Conservation (phyloP, 176 grass and related monocot species). For the Lolium perenne region DNA sequence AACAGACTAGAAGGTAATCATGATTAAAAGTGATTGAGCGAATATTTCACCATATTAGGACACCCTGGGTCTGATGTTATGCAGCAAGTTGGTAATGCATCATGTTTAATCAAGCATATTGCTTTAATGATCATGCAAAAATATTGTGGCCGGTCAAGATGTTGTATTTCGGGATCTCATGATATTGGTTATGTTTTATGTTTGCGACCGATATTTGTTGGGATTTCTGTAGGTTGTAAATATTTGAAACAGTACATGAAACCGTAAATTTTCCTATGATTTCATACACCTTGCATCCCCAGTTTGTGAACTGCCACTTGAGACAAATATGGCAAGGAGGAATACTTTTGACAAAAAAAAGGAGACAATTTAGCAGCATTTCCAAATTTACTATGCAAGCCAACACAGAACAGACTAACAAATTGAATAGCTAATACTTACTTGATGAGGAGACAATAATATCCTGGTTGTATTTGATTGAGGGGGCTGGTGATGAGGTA, state of each 20-base stretch:
- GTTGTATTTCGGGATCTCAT: conserved; percentile 17
- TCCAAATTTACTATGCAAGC: conserved; percentile 19
- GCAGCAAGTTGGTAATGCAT: neutral
- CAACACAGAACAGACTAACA: conserved; percentile 31
- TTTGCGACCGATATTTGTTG: neutral
- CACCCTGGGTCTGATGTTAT: neutral
- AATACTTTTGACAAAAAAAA: conserved; percentile 31
- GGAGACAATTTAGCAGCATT: neutral
- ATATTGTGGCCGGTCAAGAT: conserved; percentile 9
- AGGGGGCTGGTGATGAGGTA: conserved; percentile 63
- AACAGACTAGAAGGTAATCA: conserved; percentile 12
- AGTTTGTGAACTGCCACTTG: conserved; percentile 6
- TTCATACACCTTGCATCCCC: conserved; percentile 15
- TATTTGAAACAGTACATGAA: conserved; percentile 12
- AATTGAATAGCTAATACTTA: conserved; percentile 59
- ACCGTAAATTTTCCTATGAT: neutral
- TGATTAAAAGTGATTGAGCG: conserved; percentile 27
- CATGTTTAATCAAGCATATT: neutral
- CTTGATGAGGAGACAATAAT: conserved; percentile 81
- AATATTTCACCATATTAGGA: conserved; percentile 1
- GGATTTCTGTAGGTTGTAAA: conserved; percentile 29
- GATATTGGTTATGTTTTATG: conserved; percentile 14
- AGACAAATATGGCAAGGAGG: conserved; percentile 31
- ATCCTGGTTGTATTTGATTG: conserved; percentile 59
- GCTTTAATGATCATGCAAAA: conserved; percentile 18